Evolutionary conservation across 2,329 filamentous ascomycete species (phyloP), one percentile per base, ranked within the genome.

Genomic region (Cladosporium sp.): DNA sequence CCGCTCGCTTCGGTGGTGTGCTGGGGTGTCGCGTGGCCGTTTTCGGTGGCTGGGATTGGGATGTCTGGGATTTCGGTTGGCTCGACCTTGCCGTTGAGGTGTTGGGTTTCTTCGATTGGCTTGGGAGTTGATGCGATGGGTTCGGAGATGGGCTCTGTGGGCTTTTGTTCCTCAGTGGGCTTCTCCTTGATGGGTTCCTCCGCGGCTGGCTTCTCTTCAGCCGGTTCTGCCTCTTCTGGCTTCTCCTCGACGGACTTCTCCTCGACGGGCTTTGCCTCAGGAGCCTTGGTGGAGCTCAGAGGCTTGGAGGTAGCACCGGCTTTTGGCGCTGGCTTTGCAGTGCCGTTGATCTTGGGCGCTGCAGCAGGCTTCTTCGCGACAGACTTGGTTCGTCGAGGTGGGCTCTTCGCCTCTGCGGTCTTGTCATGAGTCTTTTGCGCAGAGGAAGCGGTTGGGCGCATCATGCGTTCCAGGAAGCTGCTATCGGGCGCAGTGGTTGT

Each of bases 391-490:
- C 40, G 19, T 25, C 50, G 51, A 7, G 69, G 67, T 27, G 70
- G 67, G 52, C 67, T 66, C 63, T 66, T 65, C 16, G 63, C 62
- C 12, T 67, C 65, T 12, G 16, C 29, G 9, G 36, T 65, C 69
- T 86, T 88, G 4, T 87, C 84, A 2, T 79, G 72, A 0, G 78
- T 78, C 69, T 88, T 89, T 55, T 76, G 83, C 7, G 83, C 77
- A 4, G 83, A 88, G 39, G 80, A 74, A 38, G 84, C 79, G 0
- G 86, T 91, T 2, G 86, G 86, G 35, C 86, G 76, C 81, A 85
- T 90, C 86, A 91, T 89, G 46, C 86, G 80, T n/a, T 85, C 85
- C 20, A 91, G 70, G 68, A 91, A 91, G 12, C 81, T 69, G 56
- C 87, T 83, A 55, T 88, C 84, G 1, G 85, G 74, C 15, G 78